A percentile compares a stretch with the other conserved stretches of the same genome.
phyloP scores from a whole-genome alignment of 768 basidiomycete species.

The Tephrocybe rancida region DNA sequence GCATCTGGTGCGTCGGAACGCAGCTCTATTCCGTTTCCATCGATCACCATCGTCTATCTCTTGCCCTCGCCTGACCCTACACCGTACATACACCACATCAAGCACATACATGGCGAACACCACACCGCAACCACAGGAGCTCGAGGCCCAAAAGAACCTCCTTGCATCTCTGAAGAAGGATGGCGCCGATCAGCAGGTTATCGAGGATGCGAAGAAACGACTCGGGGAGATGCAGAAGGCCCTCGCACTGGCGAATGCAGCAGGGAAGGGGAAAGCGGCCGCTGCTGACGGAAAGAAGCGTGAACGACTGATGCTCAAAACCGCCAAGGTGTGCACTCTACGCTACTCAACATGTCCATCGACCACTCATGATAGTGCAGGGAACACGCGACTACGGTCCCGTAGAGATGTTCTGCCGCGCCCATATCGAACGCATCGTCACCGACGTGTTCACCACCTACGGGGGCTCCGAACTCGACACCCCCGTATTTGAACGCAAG shows the following conservation, averaged over 20 bases:
- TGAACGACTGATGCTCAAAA: slow-evolving; percentile 81
- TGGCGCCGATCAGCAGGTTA: slow-evolving; percentile 46
- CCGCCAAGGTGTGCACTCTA: slow-evolving; percentile 80
- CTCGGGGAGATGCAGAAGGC: slow-evolving; percentile 70
- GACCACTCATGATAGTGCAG: slow-evolving; percentile 35
- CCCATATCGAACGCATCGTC: slow-evolving; percentile 86
- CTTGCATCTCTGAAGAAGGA: slow-evolving; percentile 64
- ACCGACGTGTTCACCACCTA: slow-evolving; percentile 86
- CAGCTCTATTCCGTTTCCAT: slow-evolving; percentile 27
- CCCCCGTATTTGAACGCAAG: slow-evolving; percentile 97
- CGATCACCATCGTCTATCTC: slow-evolving; percentile 28
- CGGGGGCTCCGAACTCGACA: slow-evolving; percentile 92
- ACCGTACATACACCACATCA: slow-evolving; percentile 5
- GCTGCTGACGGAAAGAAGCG: slow-evolving; percentile 49
- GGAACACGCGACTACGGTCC: slow-evolving; percentile 96
- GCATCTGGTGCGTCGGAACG: not conserved
- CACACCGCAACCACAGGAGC: slow-evolving; percentile 52
- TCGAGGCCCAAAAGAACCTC: slow-evolving; percentile 55
- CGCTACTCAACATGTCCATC: slow-evolving; percentile 6
- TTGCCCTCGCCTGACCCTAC: slow-evolving; percentile 20
- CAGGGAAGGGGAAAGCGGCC: slow-evolving; percentile 45
- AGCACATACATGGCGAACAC: slow-evolving; percentile 15
- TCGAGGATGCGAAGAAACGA: slow-evolving; percentile 70
- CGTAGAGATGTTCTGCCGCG: slow-evolving; percentile 88
- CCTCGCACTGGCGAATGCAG: slow-evolving; percentile 44